Percentiles rank a stretch among this genome's conserved stretches.
Conservation (phyloP, 1,284 basidiomycete species). For the Hypsizygus ulmarius region DNA sequence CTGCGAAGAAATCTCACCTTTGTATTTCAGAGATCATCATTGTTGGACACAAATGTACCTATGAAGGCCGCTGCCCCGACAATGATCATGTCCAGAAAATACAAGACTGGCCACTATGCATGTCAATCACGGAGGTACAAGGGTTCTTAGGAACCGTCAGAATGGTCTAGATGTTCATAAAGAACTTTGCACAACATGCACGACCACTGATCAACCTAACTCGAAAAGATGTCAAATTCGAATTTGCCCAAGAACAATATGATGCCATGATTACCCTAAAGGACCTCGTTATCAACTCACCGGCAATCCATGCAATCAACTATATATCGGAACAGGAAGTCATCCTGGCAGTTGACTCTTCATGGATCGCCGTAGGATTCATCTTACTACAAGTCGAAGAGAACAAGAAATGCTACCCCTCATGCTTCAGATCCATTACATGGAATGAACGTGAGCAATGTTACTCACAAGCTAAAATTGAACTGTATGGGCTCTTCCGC, state of each 20-base stretch:
- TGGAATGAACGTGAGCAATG: slow-evolving; percentile 27
- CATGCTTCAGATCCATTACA: slow-evolving; percentile 28
- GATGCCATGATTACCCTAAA: slow-evolving; percentile 29
- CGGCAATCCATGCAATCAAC: slow-evolving; percentile 30
- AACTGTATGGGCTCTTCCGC: slow-evolving; percentile 33
- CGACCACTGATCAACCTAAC: slow-evolving; percentile 27
- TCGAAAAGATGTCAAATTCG: slow-evolving; percentile 26
- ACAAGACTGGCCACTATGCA: slow-evolving; percentile 24
- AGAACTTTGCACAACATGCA: slow-evolving; percentile 25
- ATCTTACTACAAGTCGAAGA: slow-evolving; percentile 29
- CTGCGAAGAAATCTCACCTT: slow-evolving; percentile 23
- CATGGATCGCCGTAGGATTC: slow-evolving; percentile 30
- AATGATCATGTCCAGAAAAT: slow-evolving; percentile 20
- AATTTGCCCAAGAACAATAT: slow-evolving; percentile 19
- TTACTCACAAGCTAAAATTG: slow-evolving; percentile 34
- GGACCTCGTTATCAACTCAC: slow-evolving; percentile 15
- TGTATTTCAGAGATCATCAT: slow-evolving; percentile 20
- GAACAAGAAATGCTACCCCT: slow-evolving; percentile 21
- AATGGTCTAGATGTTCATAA: slow-evolving; percentile 26
- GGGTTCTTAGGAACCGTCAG: slow-evolving; percentile 30
- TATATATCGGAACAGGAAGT: slow-evolving; percentile 27
- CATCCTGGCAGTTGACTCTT: slow-evolving; percentile 36
- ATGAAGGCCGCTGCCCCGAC: slow-evolving; percentile 26
- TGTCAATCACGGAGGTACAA: slow-evolving; percentile 22
- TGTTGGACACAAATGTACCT: slow-evolving; percentile 27